Conservation (phyloP, 139 green algal genomes). For the Tetratostichococcus sp. region DNA sequence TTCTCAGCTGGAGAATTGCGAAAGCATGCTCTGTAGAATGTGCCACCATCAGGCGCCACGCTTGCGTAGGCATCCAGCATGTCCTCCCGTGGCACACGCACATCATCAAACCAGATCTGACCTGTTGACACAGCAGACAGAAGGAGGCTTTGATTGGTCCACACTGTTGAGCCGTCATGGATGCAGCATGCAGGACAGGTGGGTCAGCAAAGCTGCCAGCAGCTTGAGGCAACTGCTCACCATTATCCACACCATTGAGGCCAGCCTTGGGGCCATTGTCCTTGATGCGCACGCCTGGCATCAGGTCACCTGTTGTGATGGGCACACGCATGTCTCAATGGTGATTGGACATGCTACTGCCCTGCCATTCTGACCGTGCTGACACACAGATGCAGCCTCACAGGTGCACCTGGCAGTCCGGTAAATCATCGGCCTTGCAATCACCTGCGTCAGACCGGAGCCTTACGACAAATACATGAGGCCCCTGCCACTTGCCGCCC, state of each 20-base stretch:
- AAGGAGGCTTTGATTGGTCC: too few species aligned
- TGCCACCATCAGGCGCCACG: slow-evolving; percentile 39
- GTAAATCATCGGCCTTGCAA: too few species aligned
- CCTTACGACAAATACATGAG: slow-evolving; percentile 87
- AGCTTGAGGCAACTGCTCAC: slow-evolving; percentile 45
- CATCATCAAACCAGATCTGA: slow-evolving; percentile 72
- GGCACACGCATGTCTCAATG: too few species aligned
- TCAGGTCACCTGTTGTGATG: slow-evolving; percentile 8
- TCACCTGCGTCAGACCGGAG: slow-evolving; percentile 67
- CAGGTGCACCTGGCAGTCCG: too few species aligned
- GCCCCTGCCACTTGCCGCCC: slow-evolving; percentile 65
- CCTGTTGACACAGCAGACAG: too few species aligned
- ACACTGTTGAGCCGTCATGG: background rate
- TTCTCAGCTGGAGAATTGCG: too few species aligned
- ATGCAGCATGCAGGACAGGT: background rate
- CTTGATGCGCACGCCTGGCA: slow-evolving; percentile 62
- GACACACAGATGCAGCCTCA: too few species aligned
- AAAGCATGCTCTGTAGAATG: too few species aligned
- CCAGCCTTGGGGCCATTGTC: slow-evolving; percentile 63
- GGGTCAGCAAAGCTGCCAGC: background rate
- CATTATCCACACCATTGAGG: slow-evolving; percentile 88
- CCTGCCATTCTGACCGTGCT: too few species aligned
- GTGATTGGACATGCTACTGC: too few species aligned
- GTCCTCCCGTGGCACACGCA: slow-evolving; percentile 62
- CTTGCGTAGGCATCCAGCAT: slow-evolving; percentile 63